These are phyloP conservation scores for Luvunga scandens DNA, from an alignment of 345 rosid genomes.

Conservation along the genomic window DNA sequence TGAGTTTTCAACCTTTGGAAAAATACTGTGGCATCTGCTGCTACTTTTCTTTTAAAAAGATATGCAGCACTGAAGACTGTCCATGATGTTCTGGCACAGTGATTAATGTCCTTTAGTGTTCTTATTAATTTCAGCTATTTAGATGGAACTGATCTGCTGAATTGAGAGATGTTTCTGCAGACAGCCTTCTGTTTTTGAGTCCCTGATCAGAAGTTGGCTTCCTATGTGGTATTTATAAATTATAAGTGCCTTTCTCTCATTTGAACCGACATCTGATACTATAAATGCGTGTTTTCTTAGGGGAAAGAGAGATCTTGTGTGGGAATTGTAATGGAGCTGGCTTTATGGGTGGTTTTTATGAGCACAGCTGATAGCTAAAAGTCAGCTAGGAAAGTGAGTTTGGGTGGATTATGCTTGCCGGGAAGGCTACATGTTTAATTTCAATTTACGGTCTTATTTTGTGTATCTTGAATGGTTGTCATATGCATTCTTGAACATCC, in stretches of 20 bases:
- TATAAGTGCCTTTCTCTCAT: not conserved
- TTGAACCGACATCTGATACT: not conserved
- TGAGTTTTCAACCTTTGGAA: not conserved
- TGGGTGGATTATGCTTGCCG: not conserved
- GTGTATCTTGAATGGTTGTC: not conserved
- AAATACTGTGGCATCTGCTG: not conserved
- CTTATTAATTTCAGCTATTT: not conserved
- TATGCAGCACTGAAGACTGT: not conserved
- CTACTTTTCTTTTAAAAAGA: not conserved
- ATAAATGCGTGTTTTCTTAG: constrained; percentile 26
- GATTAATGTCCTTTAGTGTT: too few species aligned
- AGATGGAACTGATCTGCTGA: not conserved
- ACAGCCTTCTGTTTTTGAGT: not conserved
- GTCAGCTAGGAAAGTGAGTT: not conserved
- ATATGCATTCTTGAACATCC: not conserved
- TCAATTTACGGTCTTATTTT: not conserved
- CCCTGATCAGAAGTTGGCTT: not conserved
- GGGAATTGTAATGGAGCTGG: constrained; percentile 96
- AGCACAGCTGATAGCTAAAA: constrained; percentile 57
- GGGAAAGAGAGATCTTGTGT: constrained; percentile 76
- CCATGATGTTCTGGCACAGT: not conserved
- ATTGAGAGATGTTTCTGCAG: not conserved
- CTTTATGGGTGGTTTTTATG: constrained; percentile 89
- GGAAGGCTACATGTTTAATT: not conserved
- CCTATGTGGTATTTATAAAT: not conserved